Percentiles rank a stretch among this genome's conserved stretches.
These are phyloP conservation scores for Salix suchowensis DNA, from an alignment of 345 rosid species.

Conservation along the genomic window DNA sequence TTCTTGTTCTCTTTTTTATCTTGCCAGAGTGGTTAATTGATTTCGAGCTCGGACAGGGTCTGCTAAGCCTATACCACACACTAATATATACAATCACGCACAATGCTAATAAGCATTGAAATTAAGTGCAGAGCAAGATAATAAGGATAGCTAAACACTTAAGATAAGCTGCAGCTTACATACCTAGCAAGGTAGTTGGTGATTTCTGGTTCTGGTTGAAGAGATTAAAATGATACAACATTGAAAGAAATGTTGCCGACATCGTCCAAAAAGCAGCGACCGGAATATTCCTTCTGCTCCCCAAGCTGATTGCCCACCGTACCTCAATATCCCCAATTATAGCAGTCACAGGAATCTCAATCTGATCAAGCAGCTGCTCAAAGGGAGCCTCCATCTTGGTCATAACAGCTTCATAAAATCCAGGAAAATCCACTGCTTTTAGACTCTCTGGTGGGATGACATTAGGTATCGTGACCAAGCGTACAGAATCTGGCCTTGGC, in stretches of 20 bases:
- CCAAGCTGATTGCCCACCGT: slow-evolving; percentile 28
- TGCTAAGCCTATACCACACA: too few relatives aligned
- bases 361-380: slow-evolving; percentile 37
- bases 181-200: slow-evolving; percentile 28
- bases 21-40: too few relatives aligned
- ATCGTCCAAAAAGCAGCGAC: slow-evolving; percentile 43
- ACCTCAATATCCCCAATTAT: slow-evolving; percentile 37
- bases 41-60: too few relatives aligned
- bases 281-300: slow-evolving; percentile 37
- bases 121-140: too few relatives aligned
- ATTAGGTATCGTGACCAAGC: slow-evolving; percentile 40
- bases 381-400: slow-evolving; percentile 48
- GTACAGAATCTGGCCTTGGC: slow-evolving; percentile 30
- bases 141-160: too few relatives aligned
- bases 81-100: too few relatives aligned
- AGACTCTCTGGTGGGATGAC: slow-evolving; percentile 45
- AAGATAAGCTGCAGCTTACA: too few relatives aligned
- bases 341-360: slow-evolving; percentile 26
- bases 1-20: too few relatives aligned
- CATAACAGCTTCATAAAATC: slow-evolving; percentile 38
- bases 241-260: slow-evolving; percentile 36
- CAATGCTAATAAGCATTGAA: too few relatives aligned
- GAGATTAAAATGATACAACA: slow-evolving; percentile 30
- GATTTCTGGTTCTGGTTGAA: slow-evolving; percentile 8
- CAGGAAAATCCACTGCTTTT: slow-evolving; percentile 31